phyloP scores from a whole-genome alignment of 805 yeast genomes.

The Hagleromyces aurorensis region DNA sequence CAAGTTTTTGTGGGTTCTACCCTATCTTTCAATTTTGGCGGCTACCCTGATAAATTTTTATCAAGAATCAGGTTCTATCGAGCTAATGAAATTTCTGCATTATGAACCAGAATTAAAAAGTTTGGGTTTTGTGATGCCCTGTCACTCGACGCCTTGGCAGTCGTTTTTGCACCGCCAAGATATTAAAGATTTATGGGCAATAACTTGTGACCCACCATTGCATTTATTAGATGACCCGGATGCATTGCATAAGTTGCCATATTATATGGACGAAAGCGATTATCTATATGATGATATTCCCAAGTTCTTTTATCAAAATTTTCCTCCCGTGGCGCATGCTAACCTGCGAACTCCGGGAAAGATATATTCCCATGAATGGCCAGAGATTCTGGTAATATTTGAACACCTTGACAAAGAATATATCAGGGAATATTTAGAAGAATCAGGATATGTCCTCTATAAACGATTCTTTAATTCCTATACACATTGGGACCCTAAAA shows the following conservation, averaged over 20 bases:
- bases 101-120: conserved; percentile 35
- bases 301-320: conserved; percentile 44
- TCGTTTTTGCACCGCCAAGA: conserved; percentile 61
- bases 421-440: conserved; percentile 35
- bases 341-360: conserved; percentile 13
- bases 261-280: conserved; percentile 84
- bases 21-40: conserved; percentile 13
- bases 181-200: conserved; percentile 53
- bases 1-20: conserved; percentile 18
- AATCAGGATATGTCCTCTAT: conserved; percentile 39
- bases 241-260: conserved; percentile 28
- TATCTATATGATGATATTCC: conserved; percentile 61
- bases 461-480: conserved; percentile 65
- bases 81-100: conserved; percentile 49
- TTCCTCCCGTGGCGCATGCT: conserved; percentile 36
- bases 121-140: conserved; percentile 84
- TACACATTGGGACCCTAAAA: conserved; percentile 79
- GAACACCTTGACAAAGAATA: conserved; percentile 46
- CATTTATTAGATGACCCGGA: conserved; percentile 29
- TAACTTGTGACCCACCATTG: conserved; percentile 88
- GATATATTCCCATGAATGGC: conserved; percentile 46
- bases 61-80: conserved; percentile 84
- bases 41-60: conserved; percentile 45
- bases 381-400: conserved; percentile 65
- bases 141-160: conserved; percentile 97